A percentile compares a stretch with the other conserved stretches of the same genome.
Conservation (phyloP, 2,329 filamentous ascomycete species). For the Hypoxylon sp. region DNA sequence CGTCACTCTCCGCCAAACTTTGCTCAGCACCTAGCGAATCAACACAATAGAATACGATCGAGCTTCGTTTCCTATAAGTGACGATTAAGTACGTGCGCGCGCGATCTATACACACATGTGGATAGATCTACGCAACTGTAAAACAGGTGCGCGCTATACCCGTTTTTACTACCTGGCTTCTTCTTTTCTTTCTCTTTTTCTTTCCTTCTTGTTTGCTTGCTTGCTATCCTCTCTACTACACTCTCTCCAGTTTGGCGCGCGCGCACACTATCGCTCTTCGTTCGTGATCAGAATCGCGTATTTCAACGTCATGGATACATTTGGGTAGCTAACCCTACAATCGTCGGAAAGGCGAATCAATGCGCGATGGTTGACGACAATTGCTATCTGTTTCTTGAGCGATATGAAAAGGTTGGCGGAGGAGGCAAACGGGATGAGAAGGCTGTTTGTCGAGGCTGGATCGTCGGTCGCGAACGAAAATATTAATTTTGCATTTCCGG, state of each 20-base stretch:
- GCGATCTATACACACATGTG: conserved; percentile 20
- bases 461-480: conserved; percentile 13
- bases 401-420: conserved; percentile 20
- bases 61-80: conserved; percentile 12
- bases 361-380: conserved; percentile 20
- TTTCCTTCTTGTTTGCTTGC: neutral
- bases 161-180: neutral
- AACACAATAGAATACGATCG: no score
- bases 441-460: conserved; percentile 14
- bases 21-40: neutral
- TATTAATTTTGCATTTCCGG: conserved; percentile 19
- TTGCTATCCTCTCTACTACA: neutral
- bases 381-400: neutral
- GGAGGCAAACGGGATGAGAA: conserved; percentile 20
- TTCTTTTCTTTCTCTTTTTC: neutral
- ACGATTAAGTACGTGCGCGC: conserved; percentile 17
- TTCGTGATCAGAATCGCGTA: conserved; percentile 18
- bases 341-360: conserved; percentile 11
- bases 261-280: conserved; percentile 29
- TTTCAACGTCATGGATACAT: conserved; percentile 33
- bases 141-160: conserved; percentile 19
- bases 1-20: conserved; percentile 19
- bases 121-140: conserved; percentile 17
- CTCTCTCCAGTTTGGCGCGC: conserved; percentile 16
- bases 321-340: conserved; percentile 1